phyloP scores from a whole-genome alignment of 495 filamentous ascomycete species.

The Aspergillus bridgeri region DNA sequence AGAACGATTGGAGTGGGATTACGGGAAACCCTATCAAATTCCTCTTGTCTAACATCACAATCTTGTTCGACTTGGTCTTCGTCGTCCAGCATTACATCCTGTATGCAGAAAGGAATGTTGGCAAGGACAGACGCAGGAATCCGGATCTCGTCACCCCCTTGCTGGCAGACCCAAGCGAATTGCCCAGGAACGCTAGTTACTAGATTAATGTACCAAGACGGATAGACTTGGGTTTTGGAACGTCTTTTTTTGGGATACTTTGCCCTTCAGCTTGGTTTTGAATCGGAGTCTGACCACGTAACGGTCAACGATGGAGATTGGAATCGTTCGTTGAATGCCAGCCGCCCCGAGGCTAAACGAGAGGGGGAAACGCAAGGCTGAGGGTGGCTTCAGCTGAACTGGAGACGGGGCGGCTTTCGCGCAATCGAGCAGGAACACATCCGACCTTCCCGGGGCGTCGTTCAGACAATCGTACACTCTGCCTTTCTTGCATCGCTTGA shows the following conservation, averaged over 20 bases:
- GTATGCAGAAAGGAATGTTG: conserved; percentile 45
- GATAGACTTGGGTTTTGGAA: conserved; percentile 1
- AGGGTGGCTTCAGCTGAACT: not conserved
- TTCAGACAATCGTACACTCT: not conserved
- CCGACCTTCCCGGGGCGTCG: not conserved
- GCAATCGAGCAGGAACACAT: not conserved
- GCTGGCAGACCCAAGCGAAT: conserved; percentile 19
- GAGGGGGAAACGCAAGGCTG: not conserved
- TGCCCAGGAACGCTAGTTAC: conserved; percentile 8
- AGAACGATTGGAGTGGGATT: conserved; percentile 84
- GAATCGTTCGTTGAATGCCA: too few species aligned
- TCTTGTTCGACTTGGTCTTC: conserved; percentile 85
- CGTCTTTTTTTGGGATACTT: conserved; percentile 1
- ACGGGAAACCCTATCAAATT: conserved; percentile 92
- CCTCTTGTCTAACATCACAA: conserved; percentile 73
- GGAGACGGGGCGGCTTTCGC: not conserved
- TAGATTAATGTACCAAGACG: not conserved
- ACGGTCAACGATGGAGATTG: not conserved
- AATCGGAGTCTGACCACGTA: not conserved
- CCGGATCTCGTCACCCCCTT: conserved; percentile 27
- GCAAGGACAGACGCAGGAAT: conserved; percentile 6
- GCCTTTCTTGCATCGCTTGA: not conserved
- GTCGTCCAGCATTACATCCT: conserved; percentile 83
- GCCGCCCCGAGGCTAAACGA: not conserved
- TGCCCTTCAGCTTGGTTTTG: not conserved